These are phyloP conservation scores for Fomes fomentarius DNA, from an alignment of 1,284 basidiomycete genomes.

Conservation along the genomic window DNA sequence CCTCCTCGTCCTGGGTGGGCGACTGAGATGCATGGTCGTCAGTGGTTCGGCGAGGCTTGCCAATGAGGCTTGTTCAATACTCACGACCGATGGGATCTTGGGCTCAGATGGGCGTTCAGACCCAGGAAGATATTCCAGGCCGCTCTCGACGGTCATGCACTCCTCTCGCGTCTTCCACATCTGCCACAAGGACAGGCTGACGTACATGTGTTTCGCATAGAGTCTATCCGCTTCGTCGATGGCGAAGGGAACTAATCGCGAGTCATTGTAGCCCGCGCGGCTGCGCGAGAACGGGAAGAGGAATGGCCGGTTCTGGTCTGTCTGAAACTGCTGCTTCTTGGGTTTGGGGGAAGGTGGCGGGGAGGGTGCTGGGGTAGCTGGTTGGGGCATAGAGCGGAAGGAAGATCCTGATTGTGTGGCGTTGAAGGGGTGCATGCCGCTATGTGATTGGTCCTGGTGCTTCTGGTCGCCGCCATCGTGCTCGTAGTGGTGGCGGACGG, in stretches of 20 bases:
- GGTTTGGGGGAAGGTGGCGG: conserved; percentile 90
- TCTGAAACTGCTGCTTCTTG: conserved; percentile 99
- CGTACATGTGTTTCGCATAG: conserved; percentile 90
- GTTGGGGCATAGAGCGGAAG: conserved; percentile 62
- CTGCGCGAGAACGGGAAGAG: conserved; percentile 90
- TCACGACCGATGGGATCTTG: conserved; percentile 41
- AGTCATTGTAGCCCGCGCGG: conserved; percentile 44
- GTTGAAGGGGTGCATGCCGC: conserved; percentile 46
- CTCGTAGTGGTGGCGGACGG: conserved; percentile 89
- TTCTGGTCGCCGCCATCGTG: conserved; percentile 70
- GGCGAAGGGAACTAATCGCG: conserved; percentile 84
- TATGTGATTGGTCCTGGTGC: conserved; percentile 42
- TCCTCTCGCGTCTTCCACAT: conserved; percentile 96
- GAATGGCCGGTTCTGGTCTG: conserved; percentile 94
- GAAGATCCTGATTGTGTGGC: conserved; percentile 46
- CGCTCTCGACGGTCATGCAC: conserved; percentile 92
- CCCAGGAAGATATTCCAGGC: conserved; percentile 79
- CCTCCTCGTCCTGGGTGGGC: conserved; percentile 55
- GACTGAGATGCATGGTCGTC: conserved; percentile 10
- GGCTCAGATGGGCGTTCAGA: conserved; percentile 47
- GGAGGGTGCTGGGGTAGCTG: conserved; percentile 86
- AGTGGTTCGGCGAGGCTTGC: conserved; percentile 1
- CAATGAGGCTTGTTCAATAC: conserved; percentile 15
- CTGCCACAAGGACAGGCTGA: conserved; percentile 89
- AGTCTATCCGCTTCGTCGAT: conserved; percentile 95